These are phyloP conservation scores for Candida awuae DNA, from an alignment of 805 yeast species.

Conservation along the genomic window DNA sequence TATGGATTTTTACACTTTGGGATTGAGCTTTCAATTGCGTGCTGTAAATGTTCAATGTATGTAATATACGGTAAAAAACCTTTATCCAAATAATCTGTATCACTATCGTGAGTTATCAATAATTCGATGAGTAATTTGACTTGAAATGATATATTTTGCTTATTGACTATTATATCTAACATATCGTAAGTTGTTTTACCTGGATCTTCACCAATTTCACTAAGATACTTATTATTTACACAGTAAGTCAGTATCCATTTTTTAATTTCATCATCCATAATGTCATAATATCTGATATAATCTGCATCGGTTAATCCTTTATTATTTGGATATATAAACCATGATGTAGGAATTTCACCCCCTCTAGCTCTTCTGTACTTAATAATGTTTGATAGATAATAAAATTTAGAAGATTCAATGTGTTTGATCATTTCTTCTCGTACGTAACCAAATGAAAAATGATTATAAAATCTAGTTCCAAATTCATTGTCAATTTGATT, in stretches of 20 bases:
- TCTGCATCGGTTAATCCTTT: neutral
- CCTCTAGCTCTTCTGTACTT: slow-evolving; percentile 1
- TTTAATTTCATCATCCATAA: slow-evolving; percentile 8
- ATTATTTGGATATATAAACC: slow-evolving; percentile 5
- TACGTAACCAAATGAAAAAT: slow-evolving; percentile 5
- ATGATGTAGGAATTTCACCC: neutral
- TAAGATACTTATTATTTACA: neutral
- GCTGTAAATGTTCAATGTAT: slow-evolving; percentile 10
- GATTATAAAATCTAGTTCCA: slow-evolving; percentile 5
- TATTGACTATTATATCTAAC: neutral
- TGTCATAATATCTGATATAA: slow-evolving; percentile 7
- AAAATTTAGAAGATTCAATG: neutral
- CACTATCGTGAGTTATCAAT: slow-evolving; percentile 2
- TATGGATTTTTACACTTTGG: slow-evolving; percentile 10
- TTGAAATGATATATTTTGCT: slow-evolving; percentile 9
- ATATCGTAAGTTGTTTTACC: slow-evolving; percentile 4
- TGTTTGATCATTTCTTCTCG: slow-evolving; percentile 4
- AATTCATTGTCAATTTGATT: slow-evolving; percentile 6
- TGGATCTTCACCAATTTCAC: neutral
- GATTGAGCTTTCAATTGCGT: slow-evolving; percentile 4
- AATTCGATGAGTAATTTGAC: slow-evolving; percentile 5
- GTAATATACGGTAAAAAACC: slow-evolving; percentile 13
- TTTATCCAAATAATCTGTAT: slow-evolving; percentile 1
- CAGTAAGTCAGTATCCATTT: slow-evolving; percentile 9
- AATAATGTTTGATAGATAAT: slow-evolving; percentile 4